Evolutionary conservation across 1,139 yeast species (phyloP).

Genomic region (Yamadazyma triangularis): DNA sequence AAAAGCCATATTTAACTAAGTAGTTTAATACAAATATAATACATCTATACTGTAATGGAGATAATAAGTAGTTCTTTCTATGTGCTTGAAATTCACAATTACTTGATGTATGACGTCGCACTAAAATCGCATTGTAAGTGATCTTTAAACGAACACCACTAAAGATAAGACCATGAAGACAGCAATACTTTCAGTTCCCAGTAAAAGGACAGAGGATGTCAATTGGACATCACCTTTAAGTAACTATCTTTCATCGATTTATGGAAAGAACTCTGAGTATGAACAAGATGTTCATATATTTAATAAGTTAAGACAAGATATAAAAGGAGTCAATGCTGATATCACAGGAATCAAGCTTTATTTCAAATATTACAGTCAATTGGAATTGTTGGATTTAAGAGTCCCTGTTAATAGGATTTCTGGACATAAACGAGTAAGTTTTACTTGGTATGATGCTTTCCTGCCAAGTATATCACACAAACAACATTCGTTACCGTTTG

Average conservation of each 20-base stretch:
- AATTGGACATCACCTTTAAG: constrained; percentile 67
- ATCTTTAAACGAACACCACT: no score
- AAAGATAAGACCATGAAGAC: constrained; percentile 41
- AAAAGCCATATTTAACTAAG: no score
- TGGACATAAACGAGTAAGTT: constrained; percentile 44
- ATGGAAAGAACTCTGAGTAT: constrained; percentile 61
- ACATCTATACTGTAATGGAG: no score
- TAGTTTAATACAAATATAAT: no score
- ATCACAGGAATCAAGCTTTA: constrained; percentile 47
- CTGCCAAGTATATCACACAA: constrained; percentile 34
- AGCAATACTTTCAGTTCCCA: constrained; percentile 30
- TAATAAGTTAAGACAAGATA: constrained; percentile 59
- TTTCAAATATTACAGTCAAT: constrained; percentile 72
- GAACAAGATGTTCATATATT: constrained; percentile 52
- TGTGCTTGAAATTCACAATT: no score
- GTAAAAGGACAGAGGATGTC: constrained; percentile 54
- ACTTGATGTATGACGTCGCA: no score
- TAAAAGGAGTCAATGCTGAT: constrained; percentile 54
- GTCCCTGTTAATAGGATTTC: constrained; percentile 62
- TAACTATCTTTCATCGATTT: constrained; percentile 54
- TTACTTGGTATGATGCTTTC: constrained; percentile 82
- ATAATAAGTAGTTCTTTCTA: no score
- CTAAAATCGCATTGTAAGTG: no score
- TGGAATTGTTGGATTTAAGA: constrained; percentile 75
- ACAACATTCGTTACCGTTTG: constrained; percentile 68